These are phyloP conservation scores for Phylloporus scabripes DNA, from an alignment of 768 basidiomycete genomes.

Conservation along the genomic window DNA sequence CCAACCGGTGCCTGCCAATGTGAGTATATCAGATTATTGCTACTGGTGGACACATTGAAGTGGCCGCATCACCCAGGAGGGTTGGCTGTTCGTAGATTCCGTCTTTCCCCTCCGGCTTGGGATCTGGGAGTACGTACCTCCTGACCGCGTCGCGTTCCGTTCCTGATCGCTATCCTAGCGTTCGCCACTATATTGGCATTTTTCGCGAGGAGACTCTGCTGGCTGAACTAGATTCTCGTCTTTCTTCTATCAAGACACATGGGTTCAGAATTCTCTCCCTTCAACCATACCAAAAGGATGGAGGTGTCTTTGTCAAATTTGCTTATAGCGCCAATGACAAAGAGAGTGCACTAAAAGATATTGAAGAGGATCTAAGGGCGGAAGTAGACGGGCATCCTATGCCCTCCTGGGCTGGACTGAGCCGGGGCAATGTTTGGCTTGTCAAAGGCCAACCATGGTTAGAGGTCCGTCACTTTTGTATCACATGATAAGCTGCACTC, in stretches of 20 bases:
- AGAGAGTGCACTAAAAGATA: constrained; percentile 38
- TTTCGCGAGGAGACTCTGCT: constrained; percentile 58
- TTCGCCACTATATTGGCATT: constrained; percentile 59
- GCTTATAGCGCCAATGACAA: constrained; percentile 41
- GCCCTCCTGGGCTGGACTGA: constrained; percentile 57
- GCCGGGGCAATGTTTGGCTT: constrained; percentile 54
- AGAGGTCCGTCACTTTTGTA: constrained; percentile 50
- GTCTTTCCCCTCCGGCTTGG: constrained; percentile 72
- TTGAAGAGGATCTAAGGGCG: constrained; percentile 46
- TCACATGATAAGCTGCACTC: neutral
- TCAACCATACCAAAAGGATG: constrained; percentile 70
- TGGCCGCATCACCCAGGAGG: constrained; percentile 34
- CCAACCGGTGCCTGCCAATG: constrained; percentile 9
- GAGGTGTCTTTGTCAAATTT: constrained; percentile 80
- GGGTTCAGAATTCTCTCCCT: constrained; percentile 59
- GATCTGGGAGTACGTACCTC: constrained; percentile 60
- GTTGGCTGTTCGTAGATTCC: constrained; percentile 69
- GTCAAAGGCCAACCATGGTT: constrained; percentile 77
- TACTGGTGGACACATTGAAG: constrained; percentile 4
- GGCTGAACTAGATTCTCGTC: constrained; percentile 38
- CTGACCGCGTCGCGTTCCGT: neutral
- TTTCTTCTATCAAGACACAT: constrained; percentile 49
- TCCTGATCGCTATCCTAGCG: constrained; percentile 33
- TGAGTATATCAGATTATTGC: constrained; percentile 12
- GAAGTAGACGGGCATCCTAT: constrained; percentile 45